Conservation (phyloP, 2,329 filamentous ascomycete species). For the Biscogniauxia marginata region DNA sequence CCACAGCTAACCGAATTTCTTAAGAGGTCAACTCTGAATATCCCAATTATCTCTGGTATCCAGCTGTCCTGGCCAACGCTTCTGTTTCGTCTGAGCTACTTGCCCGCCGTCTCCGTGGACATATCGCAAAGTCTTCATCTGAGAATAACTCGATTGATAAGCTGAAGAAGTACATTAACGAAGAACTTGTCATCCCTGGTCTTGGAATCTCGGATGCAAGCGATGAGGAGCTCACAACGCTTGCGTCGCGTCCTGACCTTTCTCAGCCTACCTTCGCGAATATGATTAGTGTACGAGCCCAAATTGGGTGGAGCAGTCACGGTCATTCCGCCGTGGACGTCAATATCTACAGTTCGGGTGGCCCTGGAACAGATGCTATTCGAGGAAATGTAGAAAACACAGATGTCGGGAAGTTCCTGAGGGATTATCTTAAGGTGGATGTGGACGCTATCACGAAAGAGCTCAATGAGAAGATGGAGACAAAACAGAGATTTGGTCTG, state of each 20-base stretch:
- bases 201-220: constrained; percentile 76
- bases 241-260: constrained; percentile 58
- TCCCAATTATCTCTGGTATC: constrained; percentile 74
- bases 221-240: constrained; percentile 65
- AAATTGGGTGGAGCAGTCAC: constrained; percentile 92
- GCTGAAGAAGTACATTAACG: constrained; percentile 64
- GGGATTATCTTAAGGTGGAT: constrained; percentile 76
- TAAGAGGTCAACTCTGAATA: constrained; percentile 50
- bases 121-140: constrained; percentile 46
- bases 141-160: constrained; percentile 32
- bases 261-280: constrained; percentile 67
- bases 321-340: constrained; percentile 94
- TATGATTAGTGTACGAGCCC: constrained; percentile 83
- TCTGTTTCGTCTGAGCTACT: constrained; percentile 78
- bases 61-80: constrained; percentile 69
- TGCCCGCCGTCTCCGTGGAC: constrained; percentile 57
- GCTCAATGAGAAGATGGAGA: constrained; percentile 56
- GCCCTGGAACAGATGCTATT: constrained; percentile 62
- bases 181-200: constrained; percentile 63
- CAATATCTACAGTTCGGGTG: constrained; percentile 85
- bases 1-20: constrained; percentile 1
- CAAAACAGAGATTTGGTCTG: constrained; percentile 14
- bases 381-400: constrained; percentile 93
- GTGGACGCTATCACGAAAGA: constrained; percentile 75
- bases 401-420: constrained; percentile 81